Evolutionary conservation across 2,329 filamentous ascomycete species (phyloP).

Genomic region (Dendrostoma leiphaemia): DNA sequence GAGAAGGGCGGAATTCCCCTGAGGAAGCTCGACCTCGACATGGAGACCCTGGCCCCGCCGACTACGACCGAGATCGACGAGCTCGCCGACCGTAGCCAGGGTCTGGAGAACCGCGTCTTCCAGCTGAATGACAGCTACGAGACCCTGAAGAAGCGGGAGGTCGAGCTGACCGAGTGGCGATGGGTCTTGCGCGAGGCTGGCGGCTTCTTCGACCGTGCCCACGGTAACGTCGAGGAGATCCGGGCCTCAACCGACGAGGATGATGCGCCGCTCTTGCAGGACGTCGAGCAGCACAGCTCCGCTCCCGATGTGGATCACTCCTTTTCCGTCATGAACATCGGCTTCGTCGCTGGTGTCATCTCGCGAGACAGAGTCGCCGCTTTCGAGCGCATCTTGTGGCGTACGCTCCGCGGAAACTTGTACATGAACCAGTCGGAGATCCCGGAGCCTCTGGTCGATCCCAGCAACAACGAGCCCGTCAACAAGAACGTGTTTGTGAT

Average conservation of each 20-base stretch:
- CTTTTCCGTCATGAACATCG: slow-evolving; percentile 98
- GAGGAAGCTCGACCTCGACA: slow-evolving; percentile 87
- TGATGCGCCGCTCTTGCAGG: slow-evolving; percentile 88
- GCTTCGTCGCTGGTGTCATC: slow-evolving; percentile 96
- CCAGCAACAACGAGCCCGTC: slow-evolving; percentile 85
- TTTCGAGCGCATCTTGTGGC: slow-evolving; percentile 97
- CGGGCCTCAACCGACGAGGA: slow-evolving; percentile 85
- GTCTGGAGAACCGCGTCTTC: slow-evolving; percentile 84
- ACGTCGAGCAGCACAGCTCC: slow-evolving; percentile 79
- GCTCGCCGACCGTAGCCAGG: slow-evolving; percentile 86
- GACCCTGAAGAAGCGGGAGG: slow-evolving; percentile 94
- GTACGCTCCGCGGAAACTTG: slow-evolving; percentile 92
- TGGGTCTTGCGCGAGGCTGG: slow-evolving; percentile 96
- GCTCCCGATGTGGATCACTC: slow-evolving; percentile 73
- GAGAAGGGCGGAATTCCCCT: slow-evolving; percentile 86
- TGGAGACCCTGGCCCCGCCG: slow-evolving; percentile 80
- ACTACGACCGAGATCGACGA: slow-evolving; percentile 96
- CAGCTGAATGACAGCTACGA: slow-evolving; percentile 98
- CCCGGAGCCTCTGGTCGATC: slow-evolving; percentile 86
- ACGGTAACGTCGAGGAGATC: slow-evolving; percentile 96
- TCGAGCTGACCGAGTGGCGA: slow-evolving; percentile 96
- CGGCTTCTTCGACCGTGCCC: slow-evolving; percentile 94
- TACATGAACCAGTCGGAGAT: slow-evolving; percentile 99
- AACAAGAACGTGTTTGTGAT: slow-evolving; percentile 99
- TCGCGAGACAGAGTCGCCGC: slow-evolving; percentile 87